phyloP scores from a whole-genome alignment of 345 rosid genomes.

The Balakata baccata region DNA sequence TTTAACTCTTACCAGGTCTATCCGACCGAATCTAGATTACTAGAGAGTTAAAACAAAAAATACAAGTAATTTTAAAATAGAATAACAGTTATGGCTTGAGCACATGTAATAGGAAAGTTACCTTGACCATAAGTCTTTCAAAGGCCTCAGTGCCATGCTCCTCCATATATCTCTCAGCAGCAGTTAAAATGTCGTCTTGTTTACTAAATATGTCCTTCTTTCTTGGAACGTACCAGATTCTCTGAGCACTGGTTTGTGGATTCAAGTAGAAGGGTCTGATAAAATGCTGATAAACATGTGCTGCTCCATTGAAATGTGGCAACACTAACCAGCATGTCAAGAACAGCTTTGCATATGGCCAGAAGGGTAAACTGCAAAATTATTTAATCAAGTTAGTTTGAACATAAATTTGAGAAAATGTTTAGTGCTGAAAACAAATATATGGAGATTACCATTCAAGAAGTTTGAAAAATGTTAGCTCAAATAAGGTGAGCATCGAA shows the following conservation, averaged over 20 bases:
- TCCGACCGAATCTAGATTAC: too few species aligned
- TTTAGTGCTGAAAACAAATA: too few species aligned
- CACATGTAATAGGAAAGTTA: neutral
- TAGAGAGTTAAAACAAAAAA: too few species aligned
- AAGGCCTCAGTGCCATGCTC: constrained; percentile 57
- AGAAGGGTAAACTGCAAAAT: constrained; percentile 21
- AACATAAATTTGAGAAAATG: too few species aligned
- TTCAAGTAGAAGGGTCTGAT: constrained; percentile 30
- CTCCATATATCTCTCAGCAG: constrained; percentile 41
- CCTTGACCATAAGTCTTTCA: constrained; percentile 53
- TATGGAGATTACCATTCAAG: constrained; percentile 46
- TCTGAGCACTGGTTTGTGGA: constrained; percentile 17
- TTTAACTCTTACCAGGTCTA: too few species aligned
- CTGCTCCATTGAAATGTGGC: constrained; percentile 35
- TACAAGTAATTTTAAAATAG: too few species aligned
- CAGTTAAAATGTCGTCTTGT: constrained; percentile 29
- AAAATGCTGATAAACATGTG: constrained; percentile 25
- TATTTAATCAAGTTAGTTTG: neutral
- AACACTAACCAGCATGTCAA: constrained; percentile 30
- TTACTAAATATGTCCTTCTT: constrained; percentile 21
- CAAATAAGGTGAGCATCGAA: constrained; percentile 67
- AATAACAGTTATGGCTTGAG: neutral
- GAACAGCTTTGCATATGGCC: constrained; percentile 25
- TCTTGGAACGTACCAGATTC: constrained; percentile 26
- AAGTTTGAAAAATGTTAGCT: constrained; percentile 63